Evolutionary conservation across 257 asterid genomes (phyloP), one percentile per base, ranked within the genome.

Genomic region (Ophiorrhiza pumila): DNA sequence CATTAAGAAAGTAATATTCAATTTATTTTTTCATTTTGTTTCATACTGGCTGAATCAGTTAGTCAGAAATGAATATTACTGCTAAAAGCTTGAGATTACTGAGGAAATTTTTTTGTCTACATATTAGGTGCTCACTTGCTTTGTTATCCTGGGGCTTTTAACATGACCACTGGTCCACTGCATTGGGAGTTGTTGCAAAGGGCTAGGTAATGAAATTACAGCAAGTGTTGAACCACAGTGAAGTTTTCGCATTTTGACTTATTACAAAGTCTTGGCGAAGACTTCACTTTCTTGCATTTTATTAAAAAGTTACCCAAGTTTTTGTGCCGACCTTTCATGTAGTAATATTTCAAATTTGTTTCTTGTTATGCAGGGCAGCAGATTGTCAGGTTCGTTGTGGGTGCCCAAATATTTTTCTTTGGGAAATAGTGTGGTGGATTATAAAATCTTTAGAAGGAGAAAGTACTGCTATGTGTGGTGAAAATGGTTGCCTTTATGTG

Each of bases 151-250:
- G 97, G 96, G 74, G 96, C 96, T 73, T 91, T 91, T 83, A 91
- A 91, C 91, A 91, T 89, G 97, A 89, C 97, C 57, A 91, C 95
- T 71, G 97, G 97, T 71, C 97, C 97, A 53, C 85, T 89, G 59
- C 97, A 89, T 74, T 89, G 97, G 97, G 97, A 91, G 75, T 74
- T 91, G 72, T 77, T 88, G 85, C 97, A 89, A 81, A 83, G 97
- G 78, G 96, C 97, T 49, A 87, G 97, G 97, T 91, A 84, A 81
- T 78, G 25, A 42, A 56, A 31, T 20, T 18, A 22, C 20, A 45
- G 11, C 43, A 43, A 1, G 37, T n/a, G 41, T 35, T 14, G 10
- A 14, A 25, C 13, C 13, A 10, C 18, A 25, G 0, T 43, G 12
- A 23, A n/a, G 52, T 34, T n/a, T 68, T n/a, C 41, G 42, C 47